Percentiles rank a stretch among this genome's conserved stretches.
Evolutionary conservation across 2,329 filamentous ascomycete species (phyloP).

Genomic region (Hysterium pulicare): DNA sequence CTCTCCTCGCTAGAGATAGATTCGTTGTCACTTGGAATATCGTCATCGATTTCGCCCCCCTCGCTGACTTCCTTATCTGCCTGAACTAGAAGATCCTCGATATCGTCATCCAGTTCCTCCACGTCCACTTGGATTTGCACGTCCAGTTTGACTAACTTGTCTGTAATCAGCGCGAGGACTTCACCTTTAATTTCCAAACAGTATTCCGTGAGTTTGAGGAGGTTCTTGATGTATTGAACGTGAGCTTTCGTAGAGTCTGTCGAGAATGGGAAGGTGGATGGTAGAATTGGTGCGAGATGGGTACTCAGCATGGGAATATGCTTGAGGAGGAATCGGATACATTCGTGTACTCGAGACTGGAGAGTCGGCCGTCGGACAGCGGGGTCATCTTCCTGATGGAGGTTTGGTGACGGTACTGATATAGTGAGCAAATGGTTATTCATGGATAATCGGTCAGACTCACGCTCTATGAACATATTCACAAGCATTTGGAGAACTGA

Average conservation of each 20-base stretch:
- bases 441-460: conserved; percentile 20
- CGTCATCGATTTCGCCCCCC: conserved; percentile 45
- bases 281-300: conserved; percentile 64
- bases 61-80: conserved; percentile 52
- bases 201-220: conserved; percentile 74
- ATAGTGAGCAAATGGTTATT: conserved; percentile 30
- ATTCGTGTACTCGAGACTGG: conserved; percentile 70
- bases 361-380: conserved; percentile 62
- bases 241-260: conserved; percentile 76
- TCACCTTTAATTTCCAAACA: conserved; percentile 74
- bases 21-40: conserved; percentile 64
- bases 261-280: conserved; percentile 69
- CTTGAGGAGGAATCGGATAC: conserved; percentile 70
- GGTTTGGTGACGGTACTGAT: conserved; percentile 52
- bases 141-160: conserved; percentile 88
- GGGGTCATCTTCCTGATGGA: conserved; percentile 53
- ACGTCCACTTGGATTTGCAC: conserved; percentile 92
- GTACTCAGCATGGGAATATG: conserved; percentile 77
- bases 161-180: conserved; percentile 77
- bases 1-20: conserved; percentile 66
- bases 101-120: conserved; percentile 87
- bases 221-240: conserved; percentile 81
- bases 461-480: conserved; percentile 64
- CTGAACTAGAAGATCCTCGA: conserved; percentile 68
- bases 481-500: conserved; percentile 77